A percentile compares a stretch with the other conserved stretches of the same genome.
Evolutionary conservation across 2,329 filamentous ascomycete genomes (phyloP).

Genomic region (Ascochyta koolunga): DNA sequence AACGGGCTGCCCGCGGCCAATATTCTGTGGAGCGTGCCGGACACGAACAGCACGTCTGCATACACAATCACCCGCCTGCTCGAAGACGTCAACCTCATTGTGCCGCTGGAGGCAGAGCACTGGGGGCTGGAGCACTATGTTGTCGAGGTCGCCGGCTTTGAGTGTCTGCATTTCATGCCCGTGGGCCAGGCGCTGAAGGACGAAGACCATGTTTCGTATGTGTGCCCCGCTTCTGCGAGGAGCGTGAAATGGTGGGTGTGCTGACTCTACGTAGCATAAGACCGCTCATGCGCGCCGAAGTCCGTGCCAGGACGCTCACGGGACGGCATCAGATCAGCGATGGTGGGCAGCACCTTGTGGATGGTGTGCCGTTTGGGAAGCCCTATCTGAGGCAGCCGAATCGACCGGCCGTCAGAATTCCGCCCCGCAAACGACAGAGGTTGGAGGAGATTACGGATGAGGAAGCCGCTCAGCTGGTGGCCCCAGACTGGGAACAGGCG

Average conservation of each 20-base stretch:
- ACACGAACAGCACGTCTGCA: conserved; percentile 36
- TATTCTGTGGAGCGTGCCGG: conserved; percentile 48
- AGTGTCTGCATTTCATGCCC: conserved; percentile 84
- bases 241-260: not conserved
- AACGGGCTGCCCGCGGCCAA: conserved; percentile 44
- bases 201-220: conserved; percentile 82
- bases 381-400: conserved; percentile 66
- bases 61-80: conserved; percentile 76
- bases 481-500: not conserved
- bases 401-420: conserved; percentile 72
- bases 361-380: conserved; percentile 84
- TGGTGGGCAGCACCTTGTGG: conserved; percentile 80
- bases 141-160: conserved; percentile 78
- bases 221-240: conserved; percentile 15
- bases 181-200: conserved; percentile 74
- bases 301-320: conserved; percentile 72
- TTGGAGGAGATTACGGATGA: conserved; percentile 29
- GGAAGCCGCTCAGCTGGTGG: conserved; percentile 10
- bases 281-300: conserved; percentile 75
- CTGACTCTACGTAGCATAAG: conserved; percentile 66
- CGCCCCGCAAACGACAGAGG: conserved; percentile 70
- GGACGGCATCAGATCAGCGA: conserved; percentile 81
- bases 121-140: conserved; percentile 92
- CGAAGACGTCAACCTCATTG: conserved; percentile 75
- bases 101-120: conserved; percentile 79